phyloP scores from a whole-genome alignment of 2,329 filamentous ascomycete genomes.

The Colletotrichum sp. region DNA sequence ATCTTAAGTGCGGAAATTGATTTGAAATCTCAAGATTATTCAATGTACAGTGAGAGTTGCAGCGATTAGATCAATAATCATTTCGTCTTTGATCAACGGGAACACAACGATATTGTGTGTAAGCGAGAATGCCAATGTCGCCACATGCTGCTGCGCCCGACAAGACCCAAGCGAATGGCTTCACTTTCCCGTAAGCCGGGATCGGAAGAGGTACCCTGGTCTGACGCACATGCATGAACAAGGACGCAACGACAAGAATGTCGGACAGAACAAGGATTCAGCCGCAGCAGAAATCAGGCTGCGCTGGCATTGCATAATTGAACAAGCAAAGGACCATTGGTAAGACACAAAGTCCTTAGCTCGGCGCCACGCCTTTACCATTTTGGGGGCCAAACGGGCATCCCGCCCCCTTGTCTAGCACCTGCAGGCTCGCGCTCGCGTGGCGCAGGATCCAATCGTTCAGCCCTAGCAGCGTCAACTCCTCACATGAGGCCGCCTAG shows the following conservation, averaged over 20 bases:
- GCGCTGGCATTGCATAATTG: constrained; percentile 13
- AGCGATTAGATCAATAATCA: background rate
- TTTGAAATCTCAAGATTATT: too few relatives aligned
- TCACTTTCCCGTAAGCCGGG: background rate
- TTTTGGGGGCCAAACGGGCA: background rate
- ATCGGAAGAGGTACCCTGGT: background rate
- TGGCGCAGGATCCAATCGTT: constrained; percentile 4
- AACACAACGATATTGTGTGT: background rate
- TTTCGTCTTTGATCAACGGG: background rate
- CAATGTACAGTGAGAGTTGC: too few relatives aligned
- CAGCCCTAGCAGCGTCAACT: constrained; percentile 1
- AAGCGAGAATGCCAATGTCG: background rate
- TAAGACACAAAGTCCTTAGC: background rate
- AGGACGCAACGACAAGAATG: background rate
- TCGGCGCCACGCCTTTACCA: background rate
- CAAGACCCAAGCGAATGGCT: background rate
- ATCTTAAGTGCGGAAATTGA: too few relatives aligned
- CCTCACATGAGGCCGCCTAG: background rate
- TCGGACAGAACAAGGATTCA: background rate
- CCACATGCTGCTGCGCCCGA: background rate
- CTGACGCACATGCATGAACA: background rate
- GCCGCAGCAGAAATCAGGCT: background rate
- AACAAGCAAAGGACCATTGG: background rate
- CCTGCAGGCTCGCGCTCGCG: constrained; percentile 3
- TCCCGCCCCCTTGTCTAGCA: background rate